Evolutionary conservation across 345 rosid species (phyloP).

Genomic region (Cochlearia excelsa): DNA sequence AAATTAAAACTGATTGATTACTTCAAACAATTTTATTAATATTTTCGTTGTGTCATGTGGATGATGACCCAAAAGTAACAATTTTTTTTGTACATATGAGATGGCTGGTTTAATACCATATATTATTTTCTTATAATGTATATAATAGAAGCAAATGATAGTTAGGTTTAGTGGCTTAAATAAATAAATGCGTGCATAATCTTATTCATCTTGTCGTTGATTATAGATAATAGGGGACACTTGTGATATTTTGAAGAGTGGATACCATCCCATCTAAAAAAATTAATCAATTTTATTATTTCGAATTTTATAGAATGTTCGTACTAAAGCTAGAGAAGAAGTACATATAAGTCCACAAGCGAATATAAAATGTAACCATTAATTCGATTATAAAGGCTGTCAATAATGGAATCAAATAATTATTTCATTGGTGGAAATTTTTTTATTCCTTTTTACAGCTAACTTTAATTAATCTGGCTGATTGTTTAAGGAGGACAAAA

Average conservation of each 20-base stretch:
- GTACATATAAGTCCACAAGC: conserved; percentile 15
- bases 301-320: conserved; percentile 8
- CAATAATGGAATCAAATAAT: background rate
- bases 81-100: background rate
- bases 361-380: conserved; percentile 4
- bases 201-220: conserved; percentile 28
- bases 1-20: too few relatives aligned
- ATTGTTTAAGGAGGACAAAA: too few relatives aligned
- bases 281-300: conserved; percentile 1
- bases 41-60: conserved; percentile 11
- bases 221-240: conserved; percentile 19
- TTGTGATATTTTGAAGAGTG: conserved; percentile 34
- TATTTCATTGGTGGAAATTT: background rate
- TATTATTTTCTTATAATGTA: background rate
- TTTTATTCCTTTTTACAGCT: too few relatives aligned
- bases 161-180: conserved; percentile 28
- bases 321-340: conserved; percentile 16
- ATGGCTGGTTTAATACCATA: conserved; percentile 10
- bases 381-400: conserved; percentile 8
- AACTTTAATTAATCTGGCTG: too few relatives aligned
- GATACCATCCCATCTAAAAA: conserved; percentile 33
- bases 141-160: conserved; percentile 18
- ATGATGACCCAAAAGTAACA: background rate
- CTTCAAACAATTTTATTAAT: too few relatives aligned
- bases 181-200: conserved; percentile 20